Conservation (phyloP, 768 basidiomycete species). For the Jaapia argillacea region DNA sequence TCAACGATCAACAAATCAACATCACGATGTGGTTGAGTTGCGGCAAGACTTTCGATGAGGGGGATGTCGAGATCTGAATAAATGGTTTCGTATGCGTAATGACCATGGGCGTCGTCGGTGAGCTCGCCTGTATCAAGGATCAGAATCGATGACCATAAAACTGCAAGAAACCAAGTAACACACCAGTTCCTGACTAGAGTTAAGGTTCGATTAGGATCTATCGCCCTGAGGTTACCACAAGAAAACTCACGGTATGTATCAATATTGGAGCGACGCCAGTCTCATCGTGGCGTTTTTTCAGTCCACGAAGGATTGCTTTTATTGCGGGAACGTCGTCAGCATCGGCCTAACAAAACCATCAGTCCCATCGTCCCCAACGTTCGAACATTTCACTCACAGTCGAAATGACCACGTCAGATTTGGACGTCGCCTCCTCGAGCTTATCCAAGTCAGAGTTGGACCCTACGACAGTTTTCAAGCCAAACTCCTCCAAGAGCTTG, state of each 20-base stretch:
- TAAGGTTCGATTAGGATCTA: conserved; percentile 1
- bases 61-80: conserved; percentile 40
- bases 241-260: conserved; percentile 31
- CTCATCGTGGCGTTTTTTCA: conserved; percentile 22
- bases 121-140: conserved; percentile 33
- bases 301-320: conserved; percentile 27
- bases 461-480: conserved; percentile 30
- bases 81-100: conserved; percentile 24
- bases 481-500: conserved; percentile 12
- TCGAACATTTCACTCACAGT: conserved; percentile 20
- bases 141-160: background rate
- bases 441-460: conserved; percentile 28
- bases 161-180: too few species aligned
- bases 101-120: conserved; percentile 32
- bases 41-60: conserved; percentile 32
- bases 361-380: background rate
- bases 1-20: conserved; percentile 39
- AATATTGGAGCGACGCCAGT: conserved; percentile 24
- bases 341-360: conserved; percentile 21
- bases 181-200: background rate
- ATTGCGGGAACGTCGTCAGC: conserved; percentile 28
- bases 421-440: conserved; percentile 26
- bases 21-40: conserved; percentile 34
- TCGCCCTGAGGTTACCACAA: background rate
- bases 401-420: conserved; percentile 36